Base-by-base conservation (phyloP, 331 rosid genomes). In the Rhamnella rubrinervis region DNA sequence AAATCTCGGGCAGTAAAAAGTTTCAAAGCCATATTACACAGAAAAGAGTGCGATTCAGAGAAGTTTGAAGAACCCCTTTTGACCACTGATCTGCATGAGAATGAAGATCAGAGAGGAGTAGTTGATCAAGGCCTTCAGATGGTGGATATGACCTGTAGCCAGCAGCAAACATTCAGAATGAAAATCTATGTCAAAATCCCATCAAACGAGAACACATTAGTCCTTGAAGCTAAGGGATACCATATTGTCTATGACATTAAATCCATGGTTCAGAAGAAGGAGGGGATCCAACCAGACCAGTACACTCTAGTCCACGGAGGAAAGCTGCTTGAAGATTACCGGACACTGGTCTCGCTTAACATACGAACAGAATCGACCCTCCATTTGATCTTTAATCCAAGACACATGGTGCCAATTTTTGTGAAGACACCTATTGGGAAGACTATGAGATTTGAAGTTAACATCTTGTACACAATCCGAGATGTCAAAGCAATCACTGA, bases 351-450 rank as follows among this genome's bases (percentile, higher is more conserved):
- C 0, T 61, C 65, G 1, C 79, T 75, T 23, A 63, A 61, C 16
- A 75, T 67, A 18, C 63, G 20, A 15, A 61, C 61, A 60, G 63
- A 75, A 21, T 67, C 79, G 61, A 75, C 69, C 69, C 58, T 67
- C 61, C 53, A 53, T 53, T 44, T 67, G 74, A 46, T 75, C 44
- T 53, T 60, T 8, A 61, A 61, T 67, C 59, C 59, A 7, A 67
- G 47, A 53, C 74, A 67, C 26, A 20, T 40, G 58, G 39, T 61
- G 47, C 26, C 59, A 17, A 20, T 75, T 40, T 60, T 67, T 75
- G 74, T 75, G 58, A 60, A 63, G 61, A 68, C 38, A 25, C 57
- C 56, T 18, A 53, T 49, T 28, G 79, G 74, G 35, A 56, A 41
- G 74, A 38, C 26, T 6, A 55, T 51, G 10, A 28, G 38, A 23